Evolutionary conservation across 345 rosid genomes (phyloP).

Genomic region (Citrus hindsii): DNA sequence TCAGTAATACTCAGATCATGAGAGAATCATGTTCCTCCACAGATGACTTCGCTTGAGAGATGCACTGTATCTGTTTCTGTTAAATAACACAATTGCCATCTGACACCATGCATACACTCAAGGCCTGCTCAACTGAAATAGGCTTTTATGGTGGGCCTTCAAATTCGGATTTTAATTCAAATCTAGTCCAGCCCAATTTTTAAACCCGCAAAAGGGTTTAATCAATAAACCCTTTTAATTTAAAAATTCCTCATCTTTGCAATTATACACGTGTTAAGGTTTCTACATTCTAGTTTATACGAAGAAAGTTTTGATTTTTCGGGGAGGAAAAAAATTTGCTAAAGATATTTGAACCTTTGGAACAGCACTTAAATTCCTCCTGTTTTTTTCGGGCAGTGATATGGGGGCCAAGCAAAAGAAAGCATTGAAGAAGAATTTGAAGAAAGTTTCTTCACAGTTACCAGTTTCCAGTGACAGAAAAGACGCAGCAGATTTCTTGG

Average conservation of each 20-base stretch:
- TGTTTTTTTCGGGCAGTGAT: neutral
- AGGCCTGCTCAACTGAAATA: too few relatives aligned
- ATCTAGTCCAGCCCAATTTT: neutral
- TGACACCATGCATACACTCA: too few relatives aligned
- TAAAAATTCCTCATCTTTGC: neutral
- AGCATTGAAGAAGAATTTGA: slow-evolving; percentile 51
- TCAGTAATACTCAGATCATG: too few relatives aligned
- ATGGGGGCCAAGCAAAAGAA: slow-evolving; percentile 84
- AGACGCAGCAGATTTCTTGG: slow-evolving; percentile 71
- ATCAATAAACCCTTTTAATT: neutral
- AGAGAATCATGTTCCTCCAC: too few relatives aligned
- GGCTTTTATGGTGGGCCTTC: neutral
- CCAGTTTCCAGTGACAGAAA: slow-evolving; percentile 26
- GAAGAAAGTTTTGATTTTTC: neutral
- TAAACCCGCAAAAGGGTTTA: neutral
- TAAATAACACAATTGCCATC: too few relatives aligned
- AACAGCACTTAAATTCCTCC: neutral
- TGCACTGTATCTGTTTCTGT: too few relatives aligned
- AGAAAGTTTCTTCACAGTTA: slow-evolving; percentile 42
- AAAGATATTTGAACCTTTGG: neutral
- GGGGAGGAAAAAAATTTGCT: too few relatives aligned
- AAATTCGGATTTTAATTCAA: neutral
- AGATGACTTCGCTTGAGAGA: too few relatives aligned
- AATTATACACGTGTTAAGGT: neutral
- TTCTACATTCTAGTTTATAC: neutral